A percentile compares a stretch with the other conserved stretches of the same genome.
Evolutionary conservation across 257 asterid genomes (phyloP).

Genomic region (Penstemon newberryi): DNA sequence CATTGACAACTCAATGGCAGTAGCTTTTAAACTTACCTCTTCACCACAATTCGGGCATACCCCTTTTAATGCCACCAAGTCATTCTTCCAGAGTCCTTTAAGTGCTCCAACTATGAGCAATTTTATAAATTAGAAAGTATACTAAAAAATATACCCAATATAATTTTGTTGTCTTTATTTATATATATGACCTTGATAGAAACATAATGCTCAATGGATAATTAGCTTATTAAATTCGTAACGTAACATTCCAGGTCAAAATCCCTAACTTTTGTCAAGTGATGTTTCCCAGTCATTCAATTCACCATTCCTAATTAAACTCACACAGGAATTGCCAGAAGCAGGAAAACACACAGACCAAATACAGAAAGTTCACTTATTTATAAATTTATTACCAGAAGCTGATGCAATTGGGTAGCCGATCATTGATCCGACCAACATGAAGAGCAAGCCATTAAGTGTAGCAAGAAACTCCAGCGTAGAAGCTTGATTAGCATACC

Average conservation of each 20-base stretch:
- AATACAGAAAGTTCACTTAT: background rate
- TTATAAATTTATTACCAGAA: conserved; percentile 60
- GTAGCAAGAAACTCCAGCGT: conserved; percentile 56
- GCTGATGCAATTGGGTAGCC: conserved; percentile 94
- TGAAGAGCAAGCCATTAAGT: conserved; percentile 62
- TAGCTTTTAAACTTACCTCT: conserved; percentile 55
- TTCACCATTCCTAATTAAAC: background rate
- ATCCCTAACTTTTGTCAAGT: background rate
- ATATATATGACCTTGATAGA: background rate
- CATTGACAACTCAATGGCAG: background rate
- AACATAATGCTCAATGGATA: conserved; percentile 2
- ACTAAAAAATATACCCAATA: background rate
- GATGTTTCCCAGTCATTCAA: background rate
- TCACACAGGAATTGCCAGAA: background rate
- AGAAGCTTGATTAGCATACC: conserved; percentile 52
- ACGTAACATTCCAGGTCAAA: background rate
- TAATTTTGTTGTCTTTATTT: background rate
- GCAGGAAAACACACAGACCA: background rate
- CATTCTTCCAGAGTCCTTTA: conserved; percentile 82
- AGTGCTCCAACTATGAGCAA: conserved; percentile 75
- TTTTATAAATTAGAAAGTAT: conserved; percentile 32
- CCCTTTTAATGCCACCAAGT: conserved; percentile 91
- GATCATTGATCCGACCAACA: conserved; percentile 73
- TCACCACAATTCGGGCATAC: conserved; percentile 95
- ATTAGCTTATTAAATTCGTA: background rate